Evolutionary conservation across 768 basidiomycete species (phyloP).

Genomic region (Melanogaster broomeanus): DNA sequence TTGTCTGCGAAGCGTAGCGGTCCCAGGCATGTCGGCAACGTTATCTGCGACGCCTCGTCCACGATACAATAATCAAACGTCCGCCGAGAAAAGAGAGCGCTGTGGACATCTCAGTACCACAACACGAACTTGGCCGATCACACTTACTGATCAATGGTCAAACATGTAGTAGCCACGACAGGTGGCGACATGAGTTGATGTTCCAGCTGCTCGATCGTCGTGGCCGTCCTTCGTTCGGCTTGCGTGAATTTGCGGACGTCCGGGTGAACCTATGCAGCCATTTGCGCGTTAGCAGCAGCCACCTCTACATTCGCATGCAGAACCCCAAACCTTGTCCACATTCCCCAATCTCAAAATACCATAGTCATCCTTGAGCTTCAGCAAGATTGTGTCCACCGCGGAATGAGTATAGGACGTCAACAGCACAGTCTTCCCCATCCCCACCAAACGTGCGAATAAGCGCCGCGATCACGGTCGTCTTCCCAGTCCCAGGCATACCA

Average conservation of each 20-base stretch:
- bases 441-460: constrained; percentile 80
- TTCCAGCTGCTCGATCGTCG: constrained; percentile 81
- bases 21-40: constrained; percentile 91
- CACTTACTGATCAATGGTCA: constrained; percentile 91
- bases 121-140: not conserved
- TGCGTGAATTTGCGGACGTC: constrained; percentile 75
- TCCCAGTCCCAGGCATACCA: constrained; percentile 99
- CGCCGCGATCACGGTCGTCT: constrained; percentile 92
- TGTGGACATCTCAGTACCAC: constrained; percentile 30
- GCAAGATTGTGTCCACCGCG: constrained; percentile 94
- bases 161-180: constrained; percentile 94
- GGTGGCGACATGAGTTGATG: constrained; percentile 82
- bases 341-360: constrained; percentile 86
- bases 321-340: constrained; percentile 77
- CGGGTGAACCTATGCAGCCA: constrained; percentile 69
- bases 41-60: constrained; percentile 98
- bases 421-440: constrained; percentile 82
- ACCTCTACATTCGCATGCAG: not conserved
- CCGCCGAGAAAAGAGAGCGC: constrained; percentile 82
- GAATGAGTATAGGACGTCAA: constrained; percentile 96
- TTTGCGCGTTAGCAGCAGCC: constrained; percentile 2
- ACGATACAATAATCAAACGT: constrained; percentile 97
- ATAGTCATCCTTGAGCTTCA: constrained; percentile 76
- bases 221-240: constrained; percentile 51
- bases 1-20: constrained; percentile 88